A percentile compares a stretch with the other conserved stretches of the same genome.
phyloP scores from a whole-genome alignment of 2,329 filamentous ascomycete genomes.

The Microcyclospora tardicrescens region DNA sequence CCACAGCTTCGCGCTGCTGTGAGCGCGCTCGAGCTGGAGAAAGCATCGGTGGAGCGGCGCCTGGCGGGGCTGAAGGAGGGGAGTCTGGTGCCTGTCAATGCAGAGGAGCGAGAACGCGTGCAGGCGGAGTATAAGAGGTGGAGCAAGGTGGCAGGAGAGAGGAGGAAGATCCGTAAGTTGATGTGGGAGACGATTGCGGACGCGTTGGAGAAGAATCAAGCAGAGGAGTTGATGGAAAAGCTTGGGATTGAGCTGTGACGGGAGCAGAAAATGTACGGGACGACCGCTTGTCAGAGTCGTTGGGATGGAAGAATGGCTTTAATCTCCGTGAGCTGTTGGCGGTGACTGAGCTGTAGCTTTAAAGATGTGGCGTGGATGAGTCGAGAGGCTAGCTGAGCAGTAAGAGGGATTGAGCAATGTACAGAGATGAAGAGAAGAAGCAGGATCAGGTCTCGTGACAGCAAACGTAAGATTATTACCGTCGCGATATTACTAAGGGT shows the following conservation, averaged over 20 bases:
- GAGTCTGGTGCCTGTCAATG: slow-evolving; percentile 33
- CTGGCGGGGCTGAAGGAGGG: slow-evolving; percentile 31
- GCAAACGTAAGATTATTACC: background rate
- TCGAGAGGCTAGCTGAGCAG: background rate
- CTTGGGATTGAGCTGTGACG: slow-evolving; percentile 13
- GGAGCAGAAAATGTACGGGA: background rate
- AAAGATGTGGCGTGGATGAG: background rate
- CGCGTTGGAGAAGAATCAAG: slow-evolving; percentile 34
- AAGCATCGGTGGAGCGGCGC: slow-evolving; percentile 26
- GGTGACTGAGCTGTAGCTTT: no score
- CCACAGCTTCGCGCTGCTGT: slow-evolving; percentile 36
- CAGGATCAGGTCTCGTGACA: background rate
- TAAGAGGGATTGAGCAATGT: background rate
- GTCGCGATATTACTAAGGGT: no score
- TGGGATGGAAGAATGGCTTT: background rate
- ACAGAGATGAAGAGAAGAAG: background rate
- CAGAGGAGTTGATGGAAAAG: slow-evolving; percentile 26
- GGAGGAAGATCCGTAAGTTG: slow-evolving; percentile 38
- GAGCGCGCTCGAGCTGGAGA: slow-evolving; percentile 32
- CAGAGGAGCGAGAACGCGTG: slow-evolving; percentile 35
- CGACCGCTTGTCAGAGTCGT: background rate
- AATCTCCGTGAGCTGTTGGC: background rate
- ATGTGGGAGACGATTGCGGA: slow-evolving; percentile 40
- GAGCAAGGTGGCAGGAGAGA: slow-evolving; percentile 23
- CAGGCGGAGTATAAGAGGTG: slow-evolving; percentile 36